Evolutionary conservation across 1,284 basidiomycete genomes (phyloP).

Genomic region (Vanrija humicola): DNA sequence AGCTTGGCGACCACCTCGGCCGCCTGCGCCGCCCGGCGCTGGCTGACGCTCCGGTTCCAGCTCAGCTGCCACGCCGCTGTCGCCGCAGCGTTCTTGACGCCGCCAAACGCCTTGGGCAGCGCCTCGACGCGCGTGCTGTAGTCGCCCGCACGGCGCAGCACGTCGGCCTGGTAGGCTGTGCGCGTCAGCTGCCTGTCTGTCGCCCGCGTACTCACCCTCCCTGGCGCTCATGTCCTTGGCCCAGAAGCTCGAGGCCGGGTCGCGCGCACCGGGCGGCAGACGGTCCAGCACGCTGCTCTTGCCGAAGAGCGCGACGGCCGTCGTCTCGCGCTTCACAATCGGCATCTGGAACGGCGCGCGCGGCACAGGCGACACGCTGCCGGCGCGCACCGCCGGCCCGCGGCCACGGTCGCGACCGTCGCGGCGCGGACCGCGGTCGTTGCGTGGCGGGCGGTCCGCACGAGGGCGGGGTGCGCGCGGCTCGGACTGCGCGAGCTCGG

Average conservation of each 20-base stretch:
- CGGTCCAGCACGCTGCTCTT: not conserved
- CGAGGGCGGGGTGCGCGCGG: no score
- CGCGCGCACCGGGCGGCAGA: not conserved
- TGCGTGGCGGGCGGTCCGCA: not conserved
- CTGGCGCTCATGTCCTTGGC: constrained; percentile 16
- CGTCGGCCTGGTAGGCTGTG: constrained; percentile 20
- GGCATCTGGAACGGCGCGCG: not conserved
- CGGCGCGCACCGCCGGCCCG: not conserved
- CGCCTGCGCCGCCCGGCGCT: constrained; percentile 1
- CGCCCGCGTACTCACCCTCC: constrained; percentile 7
- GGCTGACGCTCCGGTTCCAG: constrained; percentile 4
- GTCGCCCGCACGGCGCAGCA: constrained; percentile 21
- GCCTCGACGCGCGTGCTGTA: constrained; percentile 16
- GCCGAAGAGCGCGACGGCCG: constrained; percentile 4
- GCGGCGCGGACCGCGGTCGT: not conserved
- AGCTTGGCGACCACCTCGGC: not conserved
- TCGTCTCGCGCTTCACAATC: not conserved
- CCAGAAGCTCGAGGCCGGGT: constrained; percentile 8
- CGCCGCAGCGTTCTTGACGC: not conserved
- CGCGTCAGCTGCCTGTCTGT: not conserved
- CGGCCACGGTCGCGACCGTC: not conserved
- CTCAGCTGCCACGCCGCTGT: not conserved
- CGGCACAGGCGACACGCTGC: not conserved
- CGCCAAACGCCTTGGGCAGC: not conserved
- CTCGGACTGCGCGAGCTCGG: not conserved